Percentiles rank a stretch among this genome's conserved stretches.
phyloP scores from a whole-genome alignment of 139 green algal species.

The Mesotaenium endlicherianum region DNA sequence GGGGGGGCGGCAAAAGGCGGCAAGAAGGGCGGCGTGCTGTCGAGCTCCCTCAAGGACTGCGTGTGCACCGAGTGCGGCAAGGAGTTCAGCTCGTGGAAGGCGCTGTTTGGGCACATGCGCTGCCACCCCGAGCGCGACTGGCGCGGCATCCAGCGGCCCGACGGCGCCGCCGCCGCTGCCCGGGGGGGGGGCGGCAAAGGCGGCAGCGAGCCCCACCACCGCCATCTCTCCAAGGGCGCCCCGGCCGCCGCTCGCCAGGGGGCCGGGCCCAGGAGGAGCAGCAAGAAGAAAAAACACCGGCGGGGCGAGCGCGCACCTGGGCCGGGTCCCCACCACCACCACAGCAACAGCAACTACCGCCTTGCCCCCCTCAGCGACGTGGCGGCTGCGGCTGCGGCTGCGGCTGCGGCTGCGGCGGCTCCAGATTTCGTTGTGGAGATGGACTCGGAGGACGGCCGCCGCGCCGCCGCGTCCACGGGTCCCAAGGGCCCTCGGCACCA shows the following conservation, averaged over 20 bases:
- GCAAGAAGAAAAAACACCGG: too few species aligned
- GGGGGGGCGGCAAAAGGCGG: neutral
- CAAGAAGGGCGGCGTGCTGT: neutral
- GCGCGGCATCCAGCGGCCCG: conserved; percentile 12
- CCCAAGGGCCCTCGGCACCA: neutral
- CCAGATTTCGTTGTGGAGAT: too few species aligned
- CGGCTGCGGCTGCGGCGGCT: too few species aligned
- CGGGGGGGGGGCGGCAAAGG: neutral
- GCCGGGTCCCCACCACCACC: too few species aligned
- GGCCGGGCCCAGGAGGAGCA: neutral
- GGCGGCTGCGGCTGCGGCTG: too few species aligned
- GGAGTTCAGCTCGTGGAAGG: conserved; percentile 14
- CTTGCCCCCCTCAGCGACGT: too few species aligned
- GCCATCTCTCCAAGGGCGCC: neutral
- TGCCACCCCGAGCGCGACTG: conserved; percentile 20
- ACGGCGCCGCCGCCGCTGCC: neutral
- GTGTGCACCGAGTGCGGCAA: conserved; percentile 8
- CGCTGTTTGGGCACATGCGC: conserved; percentile 15
- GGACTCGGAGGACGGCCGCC: too few species aligned
- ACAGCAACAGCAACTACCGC: too few species aligned
- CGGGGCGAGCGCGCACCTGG: too few species aligned
- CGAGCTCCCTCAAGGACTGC: neutral
- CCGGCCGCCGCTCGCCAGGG: neutral
- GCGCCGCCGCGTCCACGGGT: too few species aligned
- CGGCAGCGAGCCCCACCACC: too few species aligned